phyloP scores from a whole-genome alignment of 2,329 filamentous ascomycete species.

The Xylariaceae sp. region DNA sequence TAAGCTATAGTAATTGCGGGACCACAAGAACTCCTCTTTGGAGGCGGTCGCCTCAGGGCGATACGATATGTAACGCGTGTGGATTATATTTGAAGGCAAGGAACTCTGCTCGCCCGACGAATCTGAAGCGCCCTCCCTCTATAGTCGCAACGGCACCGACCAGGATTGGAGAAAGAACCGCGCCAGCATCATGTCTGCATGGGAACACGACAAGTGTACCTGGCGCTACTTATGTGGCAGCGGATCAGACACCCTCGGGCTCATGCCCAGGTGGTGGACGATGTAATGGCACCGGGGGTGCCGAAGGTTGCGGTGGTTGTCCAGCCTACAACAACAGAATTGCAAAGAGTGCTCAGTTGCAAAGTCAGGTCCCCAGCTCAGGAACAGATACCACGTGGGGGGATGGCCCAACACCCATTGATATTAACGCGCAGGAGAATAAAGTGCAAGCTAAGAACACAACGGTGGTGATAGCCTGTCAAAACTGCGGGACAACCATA shows the following conservation, averaged over 20 bases:
- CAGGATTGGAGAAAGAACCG: constrained; percentile 40
- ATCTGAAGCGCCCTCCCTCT: constrained; percentile 71
- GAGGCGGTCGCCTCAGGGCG: constrained; percentile 87
- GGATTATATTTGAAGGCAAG: constrained; percentile 91
- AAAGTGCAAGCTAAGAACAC: constrained; percentile 43
- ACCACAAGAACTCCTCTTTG: constrained; percentile 92
- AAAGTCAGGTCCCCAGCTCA: constrained; percentile 38
- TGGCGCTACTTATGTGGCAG: constrained; percentile 69
- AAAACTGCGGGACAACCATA: constrained; percentile 95
- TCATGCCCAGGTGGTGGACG: constrained; percentile 92
- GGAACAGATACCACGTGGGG: constrained; percentile 26
- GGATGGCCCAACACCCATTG: constrained; percentile 43
- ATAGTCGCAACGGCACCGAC: constrained; percentile 44
- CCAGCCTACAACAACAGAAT: constrained; percentile 97
- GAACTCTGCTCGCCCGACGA: constrained; percentile 85
- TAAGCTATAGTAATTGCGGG: constrained; percentile 71
- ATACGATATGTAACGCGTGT: constrained; percentile 96
- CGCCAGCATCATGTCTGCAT: constrained; percentile 40
- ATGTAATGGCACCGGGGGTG: constrained; percentile 94
- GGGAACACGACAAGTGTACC: constrained; percentile 38
- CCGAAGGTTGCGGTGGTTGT: constrained; percentile 91
- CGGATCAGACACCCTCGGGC: constrained; percentile 71
- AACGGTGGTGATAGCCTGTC: constrained; percentile 79
- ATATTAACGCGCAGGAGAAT: constrained; percentile 45
- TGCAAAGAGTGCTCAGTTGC: constrained; percentile 75